Percentiles rank a stretch among this genome's conserved stretches.
Evolutionary conservation across 345 rosid species (phyloP).

Genomic region (Physaria fendleri): DNA sequence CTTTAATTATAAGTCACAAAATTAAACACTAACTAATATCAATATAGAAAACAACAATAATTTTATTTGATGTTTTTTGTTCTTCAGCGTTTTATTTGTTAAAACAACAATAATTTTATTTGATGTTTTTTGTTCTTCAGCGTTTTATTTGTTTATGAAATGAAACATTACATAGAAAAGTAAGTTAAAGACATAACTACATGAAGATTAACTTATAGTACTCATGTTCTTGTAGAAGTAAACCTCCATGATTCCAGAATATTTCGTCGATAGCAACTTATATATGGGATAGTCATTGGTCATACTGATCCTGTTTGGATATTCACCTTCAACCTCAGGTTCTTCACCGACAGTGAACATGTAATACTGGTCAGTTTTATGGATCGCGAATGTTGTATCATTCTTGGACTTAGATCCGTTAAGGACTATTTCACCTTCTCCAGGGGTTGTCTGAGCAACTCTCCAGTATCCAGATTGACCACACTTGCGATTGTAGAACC

Average conservation of each 20-base stretch:
- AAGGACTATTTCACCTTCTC: conserved; percentile 11
- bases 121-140: too few relatives aligned
- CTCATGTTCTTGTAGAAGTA: not conserved
- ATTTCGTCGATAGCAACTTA: not conserved
- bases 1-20: too few relatives aligned
- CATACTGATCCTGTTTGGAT: conserved; percentile 3
- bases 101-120: conserved; percentile 5
- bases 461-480: conserved; percentile 10
- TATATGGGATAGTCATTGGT: not conserved
- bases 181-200: not conserved
- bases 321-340: not conserved
- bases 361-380: conserved; percentile 4
- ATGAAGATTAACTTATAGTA: not conserved
- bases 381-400: conserved; percentile 7
- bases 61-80: too few relatives aligned
- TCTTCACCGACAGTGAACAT: not conserved
- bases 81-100: too few relatives aligned
- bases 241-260: conserved; percentile 16
- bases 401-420: not conserved
- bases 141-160: not conserved
- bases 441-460: not conserved
- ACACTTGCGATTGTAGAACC: not conserved
- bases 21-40: too few relatives aligned
- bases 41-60: too few relatives aligned
- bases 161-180: not conserved